Evolutionary conservation across 192 early-diverging fungal genomes (phyloP).

Genomic region (Geranomyces michiganensis): DNA sequence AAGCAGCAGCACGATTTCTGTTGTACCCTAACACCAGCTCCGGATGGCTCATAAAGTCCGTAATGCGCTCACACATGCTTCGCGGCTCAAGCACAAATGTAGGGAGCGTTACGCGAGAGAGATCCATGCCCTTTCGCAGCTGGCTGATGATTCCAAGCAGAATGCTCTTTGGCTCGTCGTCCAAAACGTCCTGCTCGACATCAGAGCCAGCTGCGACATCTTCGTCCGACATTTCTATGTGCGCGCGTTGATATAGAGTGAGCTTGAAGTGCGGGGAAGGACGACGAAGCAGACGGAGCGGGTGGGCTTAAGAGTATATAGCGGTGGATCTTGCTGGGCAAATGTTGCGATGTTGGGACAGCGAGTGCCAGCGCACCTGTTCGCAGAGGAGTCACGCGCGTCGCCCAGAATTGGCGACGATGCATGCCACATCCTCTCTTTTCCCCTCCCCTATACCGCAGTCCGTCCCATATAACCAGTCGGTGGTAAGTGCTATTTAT

Average conservation of each 20-base stretch:
- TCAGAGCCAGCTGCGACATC: slow-evolving; percentile 32
- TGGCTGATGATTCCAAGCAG: slow-evolving; percentile 87
- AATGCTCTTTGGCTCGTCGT: slow-evolving; percentile 79
- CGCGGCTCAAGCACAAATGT: slow-evolving; percentile 94
- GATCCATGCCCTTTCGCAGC: slow-evolving; percentile 85
- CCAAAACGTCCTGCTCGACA: slow-evolving; percentile 76
- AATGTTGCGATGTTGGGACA: too few relatives aligned
- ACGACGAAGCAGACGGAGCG: too few relatives aligned
- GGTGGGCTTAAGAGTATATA: too few relatives aligned
- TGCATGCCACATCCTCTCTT: too few relatives aligned
- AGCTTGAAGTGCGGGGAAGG: too few relatives aligned
- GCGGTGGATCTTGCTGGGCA: too few relatives aligned
- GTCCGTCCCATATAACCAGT: too few relatives aligned
- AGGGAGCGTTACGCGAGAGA: slow-evolving; percentile 91
- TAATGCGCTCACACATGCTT: slow-evolving; percentile 91
- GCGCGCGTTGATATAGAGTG: not conserved
- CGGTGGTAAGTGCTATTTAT: too few relatives aligned
- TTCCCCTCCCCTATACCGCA: too few relatives aligned
- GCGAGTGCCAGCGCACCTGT: too few relatives aligned
- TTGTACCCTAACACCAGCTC: slow-evolving; percentile 58
- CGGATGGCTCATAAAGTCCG: slow-evolving; percentile 94
- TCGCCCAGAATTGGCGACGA: too few relatives aligned
- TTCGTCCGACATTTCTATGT: slow-evolving; percentile 14
- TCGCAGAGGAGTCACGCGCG: too few relatives aligned
- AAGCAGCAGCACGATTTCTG: not conserved